Conservation (phyloP, 768 basidiomycete species). For the Myochromella boudieri region DNA sequence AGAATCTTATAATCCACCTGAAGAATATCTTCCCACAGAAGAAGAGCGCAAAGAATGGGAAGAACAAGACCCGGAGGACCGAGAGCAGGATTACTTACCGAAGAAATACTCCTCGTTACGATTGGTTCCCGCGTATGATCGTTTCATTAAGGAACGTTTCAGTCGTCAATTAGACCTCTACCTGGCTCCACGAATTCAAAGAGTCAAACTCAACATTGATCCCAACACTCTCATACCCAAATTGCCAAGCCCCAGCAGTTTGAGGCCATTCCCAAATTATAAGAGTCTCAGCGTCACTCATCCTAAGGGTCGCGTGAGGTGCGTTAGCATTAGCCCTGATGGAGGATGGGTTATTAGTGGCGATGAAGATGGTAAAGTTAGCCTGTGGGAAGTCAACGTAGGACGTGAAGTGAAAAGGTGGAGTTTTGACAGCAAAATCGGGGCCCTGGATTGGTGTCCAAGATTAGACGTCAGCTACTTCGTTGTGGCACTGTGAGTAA, state of each 20-base stretch:
- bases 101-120: slow-evolving; percentile 83
- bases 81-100: slow-evolving; percentile 87
- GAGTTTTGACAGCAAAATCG: slow-evolving; percentile 78
- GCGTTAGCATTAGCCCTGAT: slow-evolving; percentile 79
- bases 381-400: slow-evolving; percentile 89
- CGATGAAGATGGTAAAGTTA: slow-evolving; percentile 83
- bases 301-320: slow-evolving; percentile 64
- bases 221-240: slow-evolving; percentile 91
- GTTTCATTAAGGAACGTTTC: slow-evolving; percentile 93
- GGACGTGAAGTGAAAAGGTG: slow-evolving; percentile 88
- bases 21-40: slow-evolving; percentile 89
- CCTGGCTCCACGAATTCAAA: slow-evolving; percentile 88
- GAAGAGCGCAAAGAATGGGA: slow-evolving; percentile 85
- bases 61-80: slow-evolving; percentile 80
- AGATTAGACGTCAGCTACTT: slow-evolving; percentile 79
- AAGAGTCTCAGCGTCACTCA: slow-evolving; percentile 73
- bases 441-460: slow-evolving; percentile 92
- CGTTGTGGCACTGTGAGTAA: slow-evolving; percentile 73
- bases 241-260: slow-evolving; percentile 85
- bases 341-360: slow-evolving; percentile 92
- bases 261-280: slow-evolving; percentile 94
- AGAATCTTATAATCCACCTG: slow-evolving; percentile 99
- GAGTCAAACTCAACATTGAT: slow-evolving; percentile 87
- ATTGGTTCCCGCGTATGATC: slow-evolving; percentile 87
- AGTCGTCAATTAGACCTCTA: slow-evolving; percentile 94